Base-by-base conservation (phyloP, 495 filamentous ascomycete genomes). In the Trichoderma parareesei region DNA sequence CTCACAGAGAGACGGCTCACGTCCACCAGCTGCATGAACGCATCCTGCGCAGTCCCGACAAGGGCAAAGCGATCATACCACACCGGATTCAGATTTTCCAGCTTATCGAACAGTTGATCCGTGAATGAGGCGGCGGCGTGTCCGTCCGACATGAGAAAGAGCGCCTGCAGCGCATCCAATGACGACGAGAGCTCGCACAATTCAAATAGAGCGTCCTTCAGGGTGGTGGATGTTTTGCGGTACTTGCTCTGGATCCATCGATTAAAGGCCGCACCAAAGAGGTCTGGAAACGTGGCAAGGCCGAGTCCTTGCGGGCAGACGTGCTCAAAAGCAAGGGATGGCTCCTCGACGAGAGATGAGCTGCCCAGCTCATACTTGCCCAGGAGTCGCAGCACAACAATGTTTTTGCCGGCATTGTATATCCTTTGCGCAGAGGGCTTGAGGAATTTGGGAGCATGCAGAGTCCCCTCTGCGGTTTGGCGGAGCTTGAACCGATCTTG, bases 61-160 rank as follows among this genome's bases (percentile, higher is more conserved):
- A 97, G 78, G 5, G 89, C 78, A 70, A 91, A 95, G 27, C 86
- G 83, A 74, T 98, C 91, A 65, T 87, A 87, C 93, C 93, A 97
- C 35, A 80, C 81, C 18, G 72, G 69, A 60, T 82, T 84, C 7
- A 87, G 74, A 20, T 79, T 79, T 67, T 94, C 91, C 20, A 97
- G 83, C 44, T 89, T 84, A 46, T 90, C 85, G 71, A 96, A 97
- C 16, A 97, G 75, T 14, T 84, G 82, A 38, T 79, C 75, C 18
- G 89, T 82, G 62, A 97, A 87, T 0, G 75, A 70, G 53, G 85
- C 81, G 8, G 86, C 81, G 3, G 82, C 71, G 18, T 85, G 79
- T 38, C 91, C 88, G 69, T 96, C 85, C 20, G 81, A 81, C 73
- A 87, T 85, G 16, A 96, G 79, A 69, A 90, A 96, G 10, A 96